phyloP scores from a whole-genome alignment of 805 yeast genomes.

The Dipodascus albidus region DNA sequence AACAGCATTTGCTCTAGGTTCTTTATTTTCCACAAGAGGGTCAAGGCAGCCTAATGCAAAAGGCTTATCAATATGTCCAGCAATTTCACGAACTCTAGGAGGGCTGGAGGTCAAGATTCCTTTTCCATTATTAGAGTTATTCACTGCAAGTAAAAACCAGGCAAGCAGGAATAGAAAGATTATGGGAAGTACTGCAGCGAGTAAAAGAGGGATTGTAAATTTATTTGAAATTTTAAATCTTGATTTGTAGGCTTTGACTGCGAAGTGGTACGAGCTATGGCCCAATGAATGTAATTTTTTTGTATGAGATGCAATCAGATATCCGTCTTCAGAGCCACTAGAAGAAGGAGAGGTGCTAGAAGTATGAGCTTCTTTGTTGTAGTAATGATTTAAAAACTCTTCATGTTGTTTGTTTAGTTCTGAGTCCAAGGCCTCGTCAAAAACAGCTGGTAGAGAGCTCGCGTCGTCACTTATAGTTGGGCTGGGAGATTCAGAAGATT shows the following conservation, averaged over 20 bases:
- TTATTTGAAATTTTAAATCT: not conserved
- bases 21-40: slow-evolving; percentile 29
- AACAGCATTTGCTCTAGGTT: slow-evolving; percentile 68
- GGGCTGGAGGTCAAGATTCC: slow-evolving; percentile 1
- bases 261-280: not conserved
- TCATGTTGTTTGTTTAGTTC: not conserved
- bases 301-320: not conserved
- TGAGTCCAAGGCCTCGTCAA: not conserved
- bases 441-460: not conserved
- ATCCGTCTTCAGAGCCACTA: not conserved
- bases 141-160: not conserved
- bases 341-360: not conserved
- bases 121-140: not conserved
- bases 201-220: not conserved
- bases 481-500: not conserved
- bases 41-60: slow-evolving; percentile 43
- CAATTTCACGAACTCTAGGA: slow-evolving; percentile 8
- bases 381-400: not conserved
- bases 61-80: slow-evolving; percentile 28
- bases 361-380: not conserved
- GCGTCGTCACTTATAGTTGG: not conserved
- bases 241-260: not conserved
- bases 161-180: not conserved
- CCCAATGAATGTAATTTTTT: not conserved
- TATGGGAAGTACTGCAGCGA: not conserved